Evolutionary conservation across 2,329 filamentous ascomycete genomes (phyloP).

Genomic region (Coleophoma crateriformis): DNA sequence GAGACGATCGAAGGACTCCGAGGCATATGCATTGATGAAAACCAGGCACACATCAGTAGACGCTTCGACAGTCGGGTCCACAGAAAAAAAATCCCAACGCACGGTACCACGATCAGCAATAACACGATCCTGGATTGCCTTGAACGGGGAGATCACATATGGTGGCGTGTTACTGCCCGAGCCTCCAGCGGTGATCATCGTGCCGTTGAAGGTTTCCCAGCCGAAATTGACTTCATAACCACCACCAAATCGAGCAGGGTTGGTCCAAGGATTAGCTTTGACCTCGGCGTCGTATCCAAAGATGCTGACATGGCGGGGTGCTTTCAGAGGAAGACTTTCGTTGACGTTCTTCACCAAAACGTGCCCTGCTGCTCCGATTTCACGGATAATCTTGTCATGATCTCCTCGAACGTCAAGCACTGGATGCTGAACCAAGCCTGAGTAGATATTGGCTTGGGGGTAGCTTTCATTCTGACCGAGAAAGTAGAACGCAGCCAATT

Average conservation of each 20-base stretch:
- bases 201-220: constrained; percentile 3
- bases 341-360: constrained; percentile 56
- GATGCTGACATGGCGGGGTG: constrained; percentile 43
- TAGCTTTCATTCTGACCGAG: neutral
- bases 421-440: neutral
- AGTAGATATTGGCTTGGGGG: neutral
- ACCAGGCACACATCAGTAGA: constrained; percentile 44
- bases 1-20: constrained; percentile 71
- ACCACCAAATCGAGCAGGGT: neutral
- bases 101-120: neutral
- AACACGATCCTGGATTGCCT: constrained; percentile 3
- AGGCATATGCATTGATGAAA: constrained; percentile 65
- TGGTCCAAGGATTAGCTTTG: neutral
- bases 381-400: neutral
- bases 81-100: constrained; percentile 2
- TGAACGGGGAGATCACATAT: constrained; percentile 23
- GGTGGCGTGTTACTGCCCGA: constrained; percentile 50
- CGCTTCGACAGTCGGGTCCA: constrained; percentile 54
- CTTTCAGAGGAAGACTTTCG: constrained; percentile 44
- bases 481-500: constrained; percentile 55
- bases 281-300: constrained; percentile 42
- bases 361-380: constrained; percentile 35
- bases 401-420: neutral
- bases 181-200: constrained; percentile 40
- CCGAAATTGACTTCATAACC: constrained; percentile 1